Base-by-base conservation (phyloP, 768 basidiomycete genomes). In the Auricularia cornea region DNA sequence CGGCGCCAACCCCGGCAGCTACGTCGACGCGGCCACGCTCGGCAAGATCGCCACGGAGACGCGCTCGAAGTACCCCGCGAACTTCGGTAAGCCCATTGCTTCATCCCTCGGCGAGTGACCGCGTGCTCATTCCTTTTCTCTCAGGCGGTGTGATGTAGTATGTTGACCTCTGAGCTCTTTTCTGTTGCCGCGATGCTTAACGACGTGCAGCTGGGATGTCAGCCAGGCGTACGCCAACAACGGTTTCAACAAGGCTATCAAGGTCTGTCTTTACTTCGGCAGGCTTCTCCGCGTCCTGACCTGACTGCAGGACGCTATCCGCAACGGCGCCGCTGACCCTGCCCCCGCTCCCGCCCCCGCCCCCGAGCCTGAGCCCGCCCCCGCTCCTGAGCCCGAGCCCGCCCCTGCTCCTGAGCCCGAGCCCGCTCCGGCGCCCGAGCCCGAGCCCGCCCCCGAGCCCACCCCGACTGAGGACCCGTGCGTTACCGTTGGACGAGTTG, bases 1-100 rank as follows among this genome's bases (percentile, higher is more conserved):
- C n/a, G 63, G 63, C 18, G 60, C 66, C 38, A 54, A 54, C 38
- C 23, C 83, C 3, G 78, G 63, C 5, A 57, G 60, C 16, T 66
- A 66, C 44, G 63, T 64, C 54, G 30, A 61, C 28, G 52, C 66
- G 3, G 60, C 54, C 20, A 64, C 63, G 2, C 56, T 66, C 20
- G 61, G 60, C 35, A 62, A 52, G 31, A 66, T 66, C 29, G 35
- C 63, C 32, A 63, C 61, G 57, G 60, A 64, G 44, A 64, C 60
- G 8, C 60, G 59, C 40, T 28, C 38, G 6, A 61, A 59, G 8
- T 64, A 60, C 62, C 61, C 63, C 30, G 28, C 26, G 31, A 51
- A 52, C 41, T 62, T 62, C 32, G 61, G 61, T 33, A n/a, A n/a
- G n/a, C n/a, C n/a, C n/a, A n/a, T n/a, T n/a, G n/a, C n/a, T n/a